Conservation (phyloP, 2,329 filamentous ascomycete species). For the Trichoderma endophyticum region DNA sequence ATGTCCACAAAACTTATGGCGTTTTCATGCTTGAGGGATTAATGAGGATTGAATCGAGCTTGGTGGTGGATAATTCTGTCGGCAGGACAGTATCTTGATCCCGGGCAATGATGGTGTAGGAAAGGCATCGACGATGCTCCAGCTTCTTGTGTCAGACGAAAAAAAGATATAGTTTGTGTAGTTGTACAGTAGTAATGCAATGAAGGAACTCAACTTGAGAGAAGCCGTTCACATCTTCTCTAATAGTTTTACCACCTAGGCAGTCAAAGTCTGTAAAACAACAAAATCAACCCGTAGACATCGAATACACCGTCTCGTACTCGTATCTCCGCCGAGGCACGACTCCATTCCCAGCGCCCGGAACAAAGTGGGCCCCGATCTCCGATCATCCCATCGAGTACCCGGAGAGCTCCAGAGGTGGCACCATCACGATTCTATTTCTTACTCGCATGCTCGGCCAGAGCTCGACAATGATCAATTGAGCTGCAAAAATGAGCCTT, state of each 20-base stretch:
- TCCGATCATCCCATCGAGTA: slow-evolving; percentile 5
- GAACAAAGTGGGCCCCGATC: slow-evolving; percentile 17
- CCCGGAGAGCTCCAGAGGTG: slow-evolving; percentile 2
- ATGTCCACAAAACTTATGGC: background rate
- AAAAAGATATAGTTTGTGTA: background rate
- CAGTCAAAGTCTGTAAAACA: background rate
- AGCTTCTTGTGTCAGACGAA: background rate
- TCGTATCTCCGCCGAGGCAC: background rate
- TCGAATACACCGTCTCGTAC: background rate
- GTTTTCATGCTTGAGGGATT: background rate
- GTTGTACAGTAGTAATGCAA: slow-evolving; percentile 8
- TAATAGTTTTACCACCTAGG: no score
- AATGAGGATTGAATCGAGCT: background rate
- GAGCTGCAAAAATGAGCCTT: slow-evolving; percentile 29
- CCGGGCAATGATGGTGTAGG: background rate
- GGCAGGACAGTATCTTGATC: background rate
- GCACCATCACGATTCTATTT: background rate
- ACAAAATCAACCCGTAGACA: background rate
- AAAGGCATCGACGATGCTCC: background rate
- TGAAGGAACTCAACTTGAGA: background rate
- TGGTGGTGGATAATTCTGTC: background rate
- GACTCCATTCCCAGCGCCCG: background rate
- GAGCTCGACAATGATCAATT: slow-evolving; percentile 30
- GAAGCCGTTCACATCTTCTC: background rate
- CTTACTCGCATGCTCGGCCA: background rate